Conservation (phyloP, 495 filamentous ascomycete species). For the Aspergillus incahuasiensis region DNA sequence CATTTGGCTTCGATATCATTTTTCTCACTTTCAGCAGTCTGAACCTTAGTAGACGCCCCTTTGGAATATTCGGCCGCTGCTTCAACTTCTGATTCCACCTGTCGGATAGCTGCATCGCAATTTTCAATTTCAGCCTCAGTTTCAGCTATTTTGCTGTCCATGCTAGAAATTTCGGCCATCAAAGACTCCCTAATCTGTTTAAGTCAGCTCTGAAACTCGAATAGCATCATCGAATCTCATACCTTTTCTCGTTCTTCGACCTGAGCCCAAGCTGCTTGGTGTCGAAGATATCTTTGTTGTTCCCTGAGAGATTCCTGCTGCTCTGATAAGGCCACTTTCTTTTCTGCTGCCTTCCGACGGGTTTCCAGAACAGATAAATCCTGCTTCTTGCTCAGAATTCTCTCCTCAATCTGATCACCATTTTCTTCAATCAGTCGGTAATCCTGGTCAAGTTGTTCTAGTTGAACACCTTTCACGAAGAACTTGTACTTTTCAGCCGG, state of each 20-base stretch:
- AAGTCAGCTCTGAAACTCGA: slow-evolving; percentile 2
- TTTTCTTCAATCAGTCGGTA: slow-evolving; percentile 73
- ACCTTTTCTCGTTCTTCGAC: slow-evolving; percentile 55
- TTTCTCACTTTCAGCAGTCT: slow-evolving; percentile 39
- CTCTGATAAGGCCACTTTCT: slow-evolving; percentile 53
- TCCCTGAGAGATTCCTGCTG: slow-evolving; percentile 53
- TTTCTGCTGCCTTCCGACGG: slow-evolving; percentile 42
- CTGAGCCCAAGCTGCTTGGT: slow-evolving; percentile 69
- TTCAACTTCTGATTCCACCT: slow-evolving; percentile 43
- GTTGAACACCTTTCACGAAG: slow-evolving; percentile 90
- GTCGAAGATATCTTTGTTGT: slow-evolving; percentile 44
- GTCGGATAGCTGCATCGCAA: slow-evolving; percentile 40
- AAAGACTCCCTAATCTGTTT: slow-evolving; percentile 33
- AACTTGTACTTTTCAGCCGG: slow-evolving; percentile 90
- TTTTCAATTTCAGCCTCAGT: slow-evolving; percentile 35
- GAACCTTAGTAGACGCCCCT: slow-evolving; percentile 45
- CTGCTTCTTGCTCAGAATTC: slow-evolving; percentile 42
- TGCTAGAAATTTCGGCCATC: slow-evolving; percentile 28
- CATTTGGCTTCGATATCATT: slow-evolving; percentile 33
- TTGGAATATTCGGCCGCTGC: slow-evolving; percentile 52
- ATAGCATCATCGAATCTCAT: slow-evolving; percentile 4
- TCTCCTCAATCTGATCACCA: slow-evolving; percentile 63
- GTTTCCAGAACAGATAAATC: slow-evolving; percentile 47
- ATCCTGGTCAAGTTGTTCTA: slow-evolving; percentile 88
- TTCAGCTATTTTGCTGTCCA: slow-evolving; percentile 36